phyloP scores from a whole-genome alignment of 805 yeast species.

The Candida wancherniae region DNA sequence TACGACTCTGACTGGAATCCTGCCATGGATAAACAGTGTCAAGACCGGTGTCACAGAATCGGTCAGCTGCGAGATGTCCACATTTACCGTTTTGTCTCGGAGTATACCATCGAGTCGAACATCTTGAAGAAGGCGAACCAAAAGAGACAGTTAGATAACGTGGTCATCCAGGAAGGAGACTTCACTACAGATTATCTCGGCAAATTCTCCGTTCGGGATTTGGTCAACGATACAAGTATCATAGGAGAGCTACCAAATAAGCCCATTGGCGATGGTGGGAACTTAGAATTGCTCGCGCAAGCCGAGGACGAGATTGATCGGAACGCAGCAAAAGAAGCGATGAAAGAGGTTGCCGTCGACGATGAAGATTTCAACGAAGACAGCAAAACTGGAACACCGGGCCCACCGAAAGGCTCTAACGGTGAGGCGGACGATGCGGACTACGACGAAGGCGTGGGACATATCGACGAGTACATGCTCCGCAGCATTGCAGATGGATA shows the following conservation, averaged over 20 bases:
- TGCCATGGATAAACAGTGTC: slow-evolving; percentile 98
- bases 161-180: slow-evolving; percentile 95
- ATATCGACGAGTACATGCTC: slow-evolving; percentile 95
- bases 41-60: slow-evolving; percentile 97
- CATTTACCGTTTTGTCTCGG: slow-evolving; percentile 92
- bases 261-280: slow-evolving; percentile 33
- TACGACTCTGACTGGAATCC: slow-evolving; percentile 99
- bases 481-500: slow-evolving; percentile 80
- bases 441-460: slow-evolving; percentile 64
- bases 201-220: slow-evolving; percentile 77
- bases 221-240: slow-evolving; percentile 59
- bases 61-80: slow-evolving; percentile 98
- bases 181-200: slow-evolving; percentile 96
- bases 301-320: slow-evolving; percentile 95
- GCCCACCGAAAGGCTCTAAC: slow-evolving; percentile 27
- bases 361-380: slow-evolving; percentile 75
- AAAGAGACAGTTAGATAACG: slow-evolving; percentile 88
- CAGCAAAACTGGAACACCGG: slow-evolving; percentile 23
- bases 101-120: slow-evolving; percentile 92
- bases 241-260: slow-evolving; percentile 38
- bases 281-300: slow-evolving; percentile 65
- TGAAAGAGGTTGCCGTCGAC: slow-evolving; percentile 80
- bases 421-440: slow-evolving; percentile 30
- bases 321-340: slow-evolving; percentile 82
- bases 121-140: slow-evolving; percentile 92